Conservation (phyloP, 164 flowering plant species). For the Santalum album region DNA sequence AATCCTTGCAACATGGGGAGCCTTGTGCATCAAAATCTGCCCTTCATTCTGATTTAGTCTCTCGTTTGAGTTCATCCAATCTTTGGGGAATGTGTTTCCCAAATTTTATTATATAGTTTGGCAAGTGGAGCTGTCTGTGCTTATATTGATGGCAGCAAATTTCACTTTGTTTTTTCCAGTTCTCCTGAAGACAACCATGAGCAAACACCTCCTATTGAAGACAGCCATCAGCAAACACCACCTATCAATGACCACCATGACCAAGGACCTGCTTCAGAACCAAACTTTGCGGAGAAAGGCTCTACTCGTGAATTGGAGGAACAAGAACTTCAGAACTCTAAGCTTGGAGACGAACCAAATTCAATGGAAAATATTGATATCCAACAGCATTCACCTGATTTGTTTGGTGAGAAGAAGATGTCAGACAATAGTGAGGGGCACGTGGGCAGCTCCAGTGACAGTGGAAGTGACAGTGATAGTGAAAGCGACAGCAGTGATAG, state of each 20-base stretch:
- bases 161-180: slow-evolving; percentile 25
- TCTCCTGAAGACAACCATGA: slow-evolving; percentile 46
- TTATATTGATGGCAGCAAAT: background rate
- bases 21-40: too few species aligned
- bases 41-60: too few species aligned
- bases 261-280: slow-evolving; percentile 28
- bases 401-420: slow-evolving; percentile 38
- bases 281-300: slow-evolving; percentile 20
- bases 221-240: slow-evolving; percentile 17
- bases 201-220: slow-evolving; percentile 16
- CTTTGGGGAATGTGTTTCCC: too few species aligned
- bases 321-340: slow-evolving; percentile 20
- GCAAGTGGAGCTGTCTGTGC: background rate
- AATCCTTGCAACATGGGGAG: too few species aligned
- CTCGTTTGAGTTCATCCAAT: too few species aligned
- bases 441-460: slow-evolving; percentile 62
- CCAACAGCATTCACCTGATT: slow-evolving; percentile 36
- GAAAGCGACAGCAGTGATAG: slow-evolving; percentile 67
- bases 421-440: slow-evolving; percentile 48
- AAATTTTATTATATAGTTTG: too few species aligned
- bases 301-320: slow-evolving; percentile 25
- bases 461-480: slow-evolving; percentile 69
- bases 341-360: slow-evolving; percentile 27
- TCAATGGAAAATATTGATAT: slow-evolving; percentile 27
- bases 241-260: slow-evolving; percentile 20